Evolutionary conservation across 345 rosid species (phyloP).

Genomic region (Noccaea bulbosa): DNA sequence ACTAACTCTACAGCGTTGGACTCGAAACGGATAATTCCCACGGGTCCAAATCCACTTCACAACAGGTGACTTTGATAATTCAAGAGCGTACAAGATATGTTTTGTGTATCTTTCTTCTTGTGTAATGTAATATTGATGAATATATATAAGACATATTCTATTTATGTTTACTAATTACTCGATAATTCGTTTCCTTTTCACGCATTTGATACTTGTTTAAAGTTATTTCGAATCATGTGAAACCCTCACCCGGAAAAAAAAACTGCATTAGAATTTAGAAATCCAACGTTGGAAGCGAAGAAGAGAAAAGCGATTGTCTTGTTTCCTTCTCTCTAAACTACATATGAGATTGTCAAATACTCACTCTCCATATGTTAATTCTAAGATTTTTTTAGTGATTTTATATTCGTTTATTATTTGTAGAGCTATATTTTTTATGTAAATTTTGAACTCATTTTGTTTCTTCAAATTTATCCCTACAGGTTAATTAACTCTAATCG

Average conservation of each 20-base stretch:
- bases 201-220: slow-evolving; percentile 9
- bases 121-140: slow-evolving; percentile 33
- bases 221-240: slow-evolving; percentile 4
- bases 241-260: slow-evolving; percentile 2
- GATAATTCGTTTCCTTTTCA: slow-evolving; percentile 1
- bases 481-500: not conserved
- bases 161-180: not conserved
- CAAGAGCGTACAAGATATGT: slow-evolving; percentile 17
- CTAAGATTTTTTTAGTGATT: not conserved
- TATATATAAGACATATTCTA: slow-evolving; percentile 11
- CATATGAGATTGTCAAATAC: not conserved
- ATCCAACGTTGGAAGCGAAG: slow-evolving; percentile 9
- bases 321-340: not conserved
- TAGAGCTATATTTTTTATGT: not conserved
- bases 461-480: not conserved
- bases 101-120: slow-evolving; percentile 28
- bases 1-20: slow-evolving; percentile 30
- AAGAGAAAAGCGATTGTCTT: slow-evolving; percentile 5
- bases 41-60: slow-evolving; percentile 46
- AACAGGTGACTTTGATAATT: slow-evolving; percentile 35
- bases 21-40: slow-evolving; percentile 40
- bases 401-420: not conserved
- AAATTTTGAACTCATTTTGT: not conserved
- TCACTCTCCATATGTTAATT: not conserved
- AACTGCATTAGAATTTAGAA: not conserved